Percentiles rank a stretch among this genome's conserved stretches.
These are phyloP conservation scores for Camelina sativa DNA, from an alignment of 345 rosid genomes.

Conservation along the genomic window DNA sequence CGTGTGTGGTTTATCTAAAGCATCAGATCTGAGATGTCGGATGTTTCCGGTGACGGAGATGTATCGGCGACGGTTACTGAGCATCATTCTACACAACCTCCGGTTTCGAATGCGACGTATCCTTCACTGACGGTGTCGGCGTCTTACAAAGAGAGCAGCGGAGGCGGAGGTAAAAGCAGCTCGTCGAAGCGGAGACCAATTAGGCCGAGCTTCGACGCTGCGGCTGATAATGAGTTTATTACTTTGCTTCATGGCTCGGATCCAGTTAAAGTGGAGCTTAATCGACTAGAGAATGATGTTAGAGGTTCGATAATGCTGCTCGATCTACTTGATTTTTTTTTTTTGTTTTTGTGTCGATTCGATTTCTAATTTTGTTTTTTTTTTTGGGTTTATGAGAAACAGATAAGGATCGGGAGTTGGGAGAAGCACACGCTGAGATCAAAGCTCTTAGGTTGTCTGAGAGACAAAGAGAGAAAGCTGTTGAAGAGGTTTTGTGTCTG, in stretches of 20 bases:
- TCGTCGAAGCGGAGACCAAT: conserved; percentile 68
- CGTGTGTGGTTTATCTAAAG: neutral
- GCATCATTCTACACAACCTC: conserved; percentile 5
- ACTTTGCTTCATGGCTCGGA: conserved; percentile 95
- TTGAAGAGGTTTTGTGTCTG: conserved; percentile 84
- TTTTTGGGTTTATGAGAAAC: conserved; percentile 9
- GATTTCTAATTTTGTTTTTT: conserved; percentile 6
- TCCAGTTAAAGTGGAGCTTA: conserved; percentile 98
- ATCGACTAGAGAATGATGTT: conserved; percentile 97
- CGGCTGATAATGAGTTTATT: conserved; percentile 80
- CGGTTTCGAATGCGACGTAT: conserved; percentile 17
- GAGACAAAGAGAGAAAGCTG: conserved; percentile 93
- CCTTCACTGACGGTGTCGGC: conserved; percentile 63
- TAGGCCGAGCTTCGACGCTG: conserved; percentile 86
- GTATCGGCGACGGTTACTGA: conserved; percentile 26
- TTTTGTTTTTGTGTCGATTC: conserved; percentile 35
- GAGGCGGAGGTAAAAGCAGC: conserved; percentile 62
- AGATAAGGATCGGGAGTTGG: conserved; percentile 98
- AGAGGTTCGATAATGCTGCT: conserved; percentile 78
- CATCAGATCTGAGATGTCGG: conserved; percentile 47
- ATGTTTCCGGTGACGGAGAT: conserved; percentile 43
- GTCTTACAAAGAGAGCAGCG: conserved; percentile 68
- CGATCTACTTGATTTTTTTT: conserved; percentile 56
- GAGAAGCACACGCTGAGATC: conserved; percentile 96
- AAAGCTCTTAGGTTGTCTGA: conserved; percentile 87